Percentiles rank a stretch among this genome's conserved stretches.
These are phyloP conservation scores for Yamadazyma akitaensis DNA, from an alignment of 805 yeast genomes.

Conservation along the genomic window DNA sequence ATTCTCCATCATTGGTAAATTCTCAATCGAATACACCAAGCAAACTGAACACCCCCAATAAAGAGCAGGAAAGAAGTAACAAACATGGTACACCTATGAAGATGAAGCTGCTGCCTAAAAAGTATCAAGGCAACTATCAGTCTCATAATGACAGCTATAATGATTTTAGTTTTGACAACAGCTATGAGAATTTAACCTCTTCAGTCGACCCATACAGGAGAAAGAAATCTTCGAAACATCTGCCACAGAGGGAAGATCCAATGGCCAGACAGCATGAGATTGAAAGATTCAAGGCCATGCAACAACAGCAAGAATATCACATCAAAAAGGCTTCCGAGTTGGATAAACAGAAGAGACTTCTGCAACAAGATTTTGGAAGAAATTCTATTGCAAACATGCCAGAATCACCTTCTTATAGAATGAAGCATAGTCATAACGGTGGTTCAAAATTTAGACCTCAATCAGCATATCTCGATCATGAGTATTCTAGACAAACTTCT, in stretches of 20 bases:
- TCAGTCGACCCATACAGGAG: constrained; percentile 5
- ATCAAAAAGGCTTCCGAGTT: constrained; percentile 17
- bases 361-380: constrained; percentile 14
- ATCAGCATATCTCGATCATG: constrained; percentile 13
- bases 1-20: constrained; percentile 17
- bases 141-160: constrained; percentile 10
- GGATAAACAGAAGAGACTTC: constrained; percentile 12
- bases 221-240: constrained; percentile 1
- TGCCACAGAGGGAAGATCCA: constrained; percentile 15
- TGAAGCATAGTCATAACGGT: constrained; percentile 3
- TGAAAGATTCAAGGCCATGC: constrained; percentile 27
- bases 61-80: not conserved
- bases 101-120: constrained; percentile 14
- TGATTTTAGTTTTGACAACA: constrained; percentile 22
- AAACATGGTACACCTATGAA: constrained; percentile 14
- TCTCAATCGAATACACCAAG: constrained; percentile 14
- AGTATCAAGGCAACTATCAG: not conserved
- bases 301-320: constrained; percentile 30
- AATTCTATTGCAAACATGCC: constrained; percentile 11
- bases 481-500: constrained; percentile 12
- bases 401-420: constrained; percentile 10
- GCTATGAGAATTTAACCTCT: constrained; percentile 19
- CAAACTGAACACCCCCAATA: constrained; percentile 13
- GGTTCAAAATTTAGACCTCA: constrained; percentile 17
- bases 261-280: constrained; percentile 27